Evolutionary conservation across 257 asterid species (phyloP).

Genomic region (Solanum paucissectum): DNA sequence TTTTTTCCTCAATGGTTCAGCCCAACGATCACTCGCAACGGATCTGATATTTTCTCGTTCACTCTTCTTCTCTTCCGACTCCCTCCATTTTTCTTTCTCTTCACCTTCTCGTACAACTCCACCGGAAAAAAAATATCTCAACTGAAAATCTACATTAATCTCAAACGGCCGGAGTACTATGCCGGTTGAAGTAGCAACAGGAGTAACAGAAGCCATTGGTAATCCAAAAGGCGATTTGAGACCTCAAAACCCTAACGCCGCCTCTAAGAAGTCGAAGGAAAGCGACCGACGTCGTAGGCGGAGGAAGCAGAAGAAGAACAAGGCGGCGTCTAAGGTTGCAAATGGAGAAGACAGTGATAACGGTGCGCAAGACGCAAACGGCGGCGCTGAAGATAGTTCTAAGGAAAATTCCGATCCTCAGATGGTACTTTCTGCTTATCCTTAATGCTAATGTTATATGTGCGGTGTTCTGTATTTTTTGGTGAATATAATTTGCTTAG

Average conservation of each 20-base stretch:
- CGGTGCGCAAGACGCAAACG: slow-evolving; percentile 40
- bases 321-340: slow-evolving; percentile 10
- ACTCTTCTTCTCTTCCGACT: background rate
- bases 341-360: slow-evolving; percentile 47
- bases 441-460: background rate
- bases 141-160: background rate
- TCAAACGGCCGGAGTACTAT: slow-evolving; percentile 2
- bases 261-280: slow-evolving; percentile 59
- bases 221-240: slow-evolving; percentile 32
- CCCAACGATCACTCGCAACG: background rate
- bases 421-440: slow-evolving; percentile 27
- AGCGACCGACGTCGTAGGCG: slow-evolving; percentile 85
- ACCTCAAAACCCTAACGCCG: slow-evolving; percentile 25
- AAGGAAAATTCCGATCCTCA: slow-evolving; percentile 73
- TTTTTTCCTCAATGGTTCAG: background rate
- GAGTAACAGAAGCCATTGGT: slow-evolving; percentile 11
- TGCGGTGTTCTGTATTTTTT: background rate
- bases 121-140: background rate
- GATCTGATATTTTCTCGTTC: background rate
- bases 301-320: slow-evolving; percentile 95
- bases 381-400: slow-evolving; percentile 32
- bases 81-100: background rate
- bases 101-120: background rate
- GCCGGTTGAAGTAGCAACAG: slow-evolving; percentile 44
- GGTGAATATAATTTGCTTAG: background rate